Conservation (phyloP, 2,329 filamentous ascomycete species). For the Harringtonia lauricola region DNA sequence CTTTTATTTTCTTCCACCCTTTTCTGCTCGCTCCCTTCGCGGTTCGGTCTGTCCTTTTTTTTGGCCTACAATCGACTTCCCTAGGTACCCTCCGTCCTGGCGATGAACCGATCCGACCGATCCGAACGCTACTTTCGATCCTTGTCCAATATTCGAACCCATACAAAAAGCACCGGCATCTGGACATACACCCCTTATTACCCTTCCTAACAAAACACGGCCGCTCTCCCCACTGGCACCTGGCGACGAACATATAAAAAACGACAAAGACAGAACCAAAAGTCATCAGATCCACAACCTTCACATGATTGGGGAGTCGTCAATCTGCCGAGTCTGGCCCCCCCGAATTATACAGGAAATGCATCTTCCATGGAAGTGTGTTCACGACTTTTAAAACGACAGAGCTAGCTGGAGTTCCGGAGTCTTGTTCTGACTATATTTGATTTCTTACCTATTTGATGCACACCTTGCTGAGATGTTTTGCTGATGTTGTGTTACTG, state of each 20-base stretch:
- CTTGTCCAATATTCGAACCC: background rate
- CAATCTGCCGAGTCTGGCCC: background rate
- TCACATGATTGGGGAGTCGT: background rate
- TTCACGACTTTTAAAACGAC: background rate
- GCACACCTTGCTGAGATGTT: background rate
- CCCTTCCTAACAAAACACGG: background rate
- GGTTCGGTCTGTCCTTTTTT: too few relatives aligned
- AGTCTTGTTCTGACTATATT: constrained; percentile 5
- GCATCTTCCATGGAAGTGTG: background rate
- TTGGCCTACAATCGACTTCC: too few relatives aligned
- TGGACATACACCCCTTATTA: background rate
- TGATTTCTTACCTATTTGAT: background rate
- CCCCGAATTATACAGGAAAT: background rate
- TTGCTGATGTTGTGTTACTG: background rate
- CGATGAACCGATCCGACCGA: too few relatives aligned
- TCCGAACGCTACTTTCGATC: too few relatives aligned
- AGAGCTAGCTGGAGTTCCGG: constrained; percentile 7
- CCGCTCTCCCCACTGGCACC: background rate
- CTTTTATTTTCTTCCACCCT: too few relatives aligned
- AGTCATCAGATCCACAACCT: background rate
- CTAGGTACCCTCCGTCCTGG: too few relatives aligned
- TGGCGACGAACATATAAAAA: constrained; percentile 1
- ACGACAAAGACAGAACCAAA: background rate
- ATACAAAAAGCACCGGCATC: too few relatives aligned
- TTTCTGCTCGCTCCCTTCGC: too few relatives aligned